These are phyloP conservation scores for Periconia sp. DNA, from an alignment of 2,329 filamentous ascomycete genomes.

Conservation along the genomic window DNA sequence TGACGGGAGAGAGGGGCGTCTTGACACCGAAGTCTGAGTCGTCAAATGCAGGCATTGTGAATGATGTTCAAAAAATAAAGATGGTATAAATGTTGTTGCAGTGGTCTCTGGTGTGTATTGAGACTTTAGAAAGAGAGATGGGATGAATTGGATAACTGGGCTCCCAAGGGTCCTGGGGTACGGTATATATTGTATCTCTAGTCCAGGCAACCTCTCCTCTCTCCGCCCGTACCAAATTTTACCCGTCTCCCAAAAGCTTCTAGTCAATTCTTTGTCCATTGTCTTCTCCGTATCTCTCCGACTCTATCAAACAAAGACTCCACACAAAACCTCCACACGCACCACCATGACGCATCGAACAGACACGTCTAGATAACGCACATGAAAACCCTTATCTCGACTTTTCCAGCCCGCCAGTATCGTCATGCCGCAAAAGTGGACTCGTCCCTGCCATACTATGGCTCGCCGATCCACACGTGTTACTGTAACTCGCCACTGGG, in stretches of 20 bases:
- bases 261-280: conserved; percentile 4
- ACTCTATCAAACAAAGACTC: too few species aligned
- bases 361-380: too few species aligned
- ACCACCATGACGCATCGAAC: conserved; percentile 8
- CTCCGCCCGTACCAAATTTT: too few species aligned
- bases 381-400: too few species aligned
- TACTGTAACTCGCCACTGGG: too few species aligned
- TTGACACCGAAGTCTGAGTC: conserved; percentile 61
- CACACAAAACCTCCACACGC: conserved; percentile 4
- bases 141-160: neutral
- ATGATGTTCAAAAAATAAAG: neutral
- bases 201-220: neutral
- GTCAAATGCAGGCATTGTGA: conserved; percentile 64
- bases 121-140: neutral
- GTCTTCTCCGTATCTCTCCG: conserved; percentile 8
- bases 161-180: neutral
- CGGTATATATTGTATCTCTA: conserved; percentile 10
- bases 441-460: too few species aligned
- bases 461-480: too few species aligned
- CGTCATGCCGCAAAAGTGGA: too few species aligned
- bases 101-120: neutral
- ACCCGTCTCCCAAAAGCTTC: neutral
- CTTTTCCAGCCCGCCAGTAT: too few species aligned
- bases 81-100: too few species aligned
- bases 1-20: conserved; percentile 28